Evolutionary conservation across 2,329 filamentous ascomycete genomes (phyloP).

Genomic region (Aspergillus piperis): DNA sequence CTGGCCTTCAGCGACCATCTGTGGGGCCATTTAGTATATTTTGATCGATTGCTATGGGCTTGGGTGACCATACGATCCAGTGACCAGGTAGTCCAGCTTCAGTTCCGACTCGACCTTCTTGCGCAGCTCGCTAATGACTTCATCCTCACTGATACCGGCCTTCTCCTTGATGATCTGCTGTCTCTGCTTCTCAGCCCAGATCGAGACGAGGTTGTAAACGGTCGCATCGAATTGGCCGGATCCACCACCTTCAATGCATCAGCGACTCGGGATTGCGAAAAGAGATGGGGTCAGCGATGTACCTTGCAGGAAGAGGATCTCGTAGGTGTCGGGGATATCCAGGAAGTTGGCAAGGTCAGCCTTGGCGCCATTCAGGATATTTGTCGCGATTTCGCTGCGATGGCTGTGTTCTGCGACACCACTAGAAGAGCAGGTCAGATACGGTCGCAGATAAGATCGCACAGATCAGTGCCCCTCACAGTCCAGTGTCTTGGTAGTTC

Average conservation of each 20-base stretch:
- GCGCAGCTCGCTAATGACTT: conserved; percentile 60
- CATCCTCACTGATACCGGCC: conserved; percentile 55
- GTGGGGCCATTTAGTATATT: conserved; percentile 8
- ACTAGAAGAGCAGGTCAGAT: conserved; percentile 16
- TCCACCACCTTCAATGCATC: conserved; percentile 65
- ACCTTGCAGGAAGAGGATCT: conserved; percentile 74
- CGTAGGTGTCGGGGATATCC: conserved; percentile 82
- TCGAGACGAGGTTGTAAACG: conserved; percentile 78
- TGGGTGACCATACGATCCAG: conserved; percentile 59
- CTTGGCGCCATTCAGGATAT: conserved; percentile 78
- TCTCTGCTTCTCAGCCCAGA: conserved; percentile 73
- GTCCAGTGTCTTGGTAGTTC: conserved; percentile 77
- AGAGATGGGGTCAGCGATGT: conserved; percentile 20
- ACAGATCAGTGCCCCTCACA: conserved; percentile 41
- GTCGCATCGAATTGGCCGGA: conserved; percentile 82
- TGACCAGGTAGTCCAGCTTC: conserved; percentile 85
- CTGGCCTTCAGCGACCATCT: conserved; percentile 84
- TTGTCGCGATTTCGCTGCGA: conserved; percentile 74
- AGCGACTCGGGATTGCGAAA: not conserved
- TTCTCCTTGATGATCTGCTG: conserved; percentile 51
- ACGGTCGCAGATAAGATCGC: not conserved
- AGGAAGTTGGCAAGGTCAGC: conserved; percentile 71
- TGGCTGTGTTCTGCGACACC: conserved; percentile 90
- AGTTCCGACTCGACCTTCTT: conserved; percentile 69
- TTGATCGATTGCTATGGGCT: not conserved